These are phyloP conservation scores for Aspergillus sp. DNA, from an alignment of 2,329 filamentous ascomycete genomes.

Conservation along the genomic window DNA sequence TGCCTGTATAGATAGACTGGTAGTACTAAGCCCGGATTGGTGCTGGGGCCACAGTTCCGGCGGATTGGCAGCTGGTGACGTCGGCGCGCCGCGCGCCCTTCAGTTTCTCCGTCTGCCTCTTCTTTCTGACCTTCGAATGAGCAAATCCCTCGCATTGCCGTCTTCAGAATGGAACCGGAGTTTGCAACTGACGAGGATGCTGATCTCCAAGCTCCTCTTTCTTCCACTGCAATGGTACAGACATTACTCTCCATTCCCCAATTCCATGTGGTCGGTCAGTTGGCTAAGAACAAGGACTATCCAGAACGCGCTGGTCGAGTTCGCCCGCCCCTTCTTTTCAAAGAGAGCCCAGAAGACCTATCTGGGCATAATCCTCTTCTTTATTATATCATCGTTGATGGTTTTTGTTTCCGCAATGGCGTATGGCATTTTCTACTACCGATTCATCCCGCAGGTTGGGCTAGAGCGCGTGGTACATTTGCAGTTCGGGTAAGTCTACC, in stretches of 20 bases:
- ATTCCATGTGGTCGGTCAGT: neutral
- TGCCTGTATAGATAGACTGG: too few relatives aligned
- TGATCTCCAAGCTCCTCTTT: slow-evolving; percentile 4
- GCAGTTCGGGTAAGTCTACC: slow-evolving; percentile 57
- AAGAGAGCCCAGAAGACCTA: slow-evolving; percentile 64
- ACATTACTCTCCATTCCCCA: neutral
- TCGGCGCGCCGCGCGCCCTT: slow-evolving; percentile 10
- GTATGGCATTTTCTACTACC: slow-evolving; percentile 67
- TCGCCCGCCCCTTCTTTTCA: slow-evolving; percentile 57
- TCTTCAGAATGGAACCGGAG: slow-evolving; percentile 14
- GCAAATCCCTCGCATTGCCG: neutral
- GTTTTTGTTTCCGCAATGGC: slow-evolving; percentile 58
- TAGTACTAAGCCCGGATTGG: too few relatives aligned
- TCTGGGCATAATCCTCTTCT: slow-evolving; percentile 57
- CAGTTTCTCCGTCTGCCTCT: neutral
- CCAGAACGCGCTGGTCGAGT: slow-evolving; percentile 54
- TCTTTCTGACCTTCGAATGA: slow-evolving; percentile 1
- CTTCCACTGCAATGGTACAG: slow-evolving; percentile 17
- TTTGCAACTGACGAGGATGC: slow-evolving; percentile 7
- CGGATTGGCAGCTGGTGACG: slow-evolving; percentile 9
- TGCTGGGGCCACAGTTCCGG: too few relatives aligned
- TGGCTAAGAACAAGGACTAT: slow-evolving; percentile 3
- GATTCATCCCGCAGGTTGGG: slow-evolving; percentile 65
- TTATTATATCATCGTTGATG: slow-evolving; percentile 54
- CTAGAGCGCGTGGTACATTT: slow-evolving; percentile 63